A percentile compares a stretch with the other conserved stretches of the same genome.
phyloP scores from a whole-genome alignment of 352 stramenopile genomes.

The Plasmopara halstedii region DNA sequence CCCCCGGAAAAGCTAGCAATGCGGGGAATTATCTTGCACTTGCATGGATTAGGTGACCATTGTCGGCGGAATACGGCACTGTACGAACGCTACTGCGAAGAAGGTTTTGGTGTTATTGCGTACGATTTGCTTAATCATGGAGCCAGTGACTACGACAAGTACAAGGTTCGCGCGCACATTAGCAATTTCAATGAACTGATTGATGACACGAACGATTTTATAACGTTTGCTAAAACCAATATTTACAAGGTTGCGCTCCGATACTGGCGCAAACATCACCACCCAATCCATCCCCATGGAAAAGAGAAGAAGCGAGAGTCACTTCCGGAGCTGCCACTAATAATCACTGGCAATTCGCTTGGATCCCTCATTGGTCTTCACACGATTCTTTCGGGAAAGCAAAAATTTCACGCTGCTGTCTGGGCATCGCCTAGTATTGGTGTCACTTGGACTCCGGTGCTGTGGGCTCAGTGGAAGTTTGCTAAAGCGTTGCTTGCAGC shows the following conservation, averaged over 20 bases:
- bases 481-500: slow-evolving; percentile 22
- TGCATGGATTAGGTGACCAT: slow-evolving; percentile 61
- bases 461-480: slow-evolving; percentile 30
- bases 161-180: slow-evolving; percentile 28
- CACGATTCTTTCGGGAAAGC: slow-evolving; percentile 27
- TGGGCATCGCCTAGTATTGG: slow-evolving; percentile 27
- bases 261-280: slow-evolving; percentile 27
- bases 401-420: slow-evolving; percentile 33
- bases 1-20: slow-evolving; percentile 28
- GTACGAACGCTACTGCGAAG: slow-evolving; percentile 36
- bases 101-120: slow-evolving; percentile 46
- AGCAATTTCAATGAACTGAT: slow-evolving; percentile 33
- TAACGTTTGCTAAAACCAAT: slow-evolving; percentile 26
- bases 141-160: slow-evolving; percentile 26
- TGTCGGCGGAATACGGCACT: slow-evolving; percentile 38
- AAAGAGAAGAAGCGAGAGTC: slow-evolving; percentile 13
- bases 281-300: slow-evolving; percentile 21
- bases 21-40: slow-evolving; percentile 42
- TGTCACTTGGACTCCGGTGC: slow-evolving; percentile 30
- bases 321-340: slow-evolving; percentile 23
- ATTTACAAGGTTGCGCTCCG: slow-evolving; percentile 24
- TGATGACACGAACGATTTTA: slow-evolving; percentile 38
- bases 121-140: slow-evolving; percentile 52
- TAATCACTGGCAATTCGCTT: slow-evolving; percentile 33
- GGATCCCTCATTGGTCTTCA: slow-evolving; percentile 33